phyloP scores from a whole-genome alignment of 768 basidiomycete genomes.

The Termitomyces sp. region DNA sequence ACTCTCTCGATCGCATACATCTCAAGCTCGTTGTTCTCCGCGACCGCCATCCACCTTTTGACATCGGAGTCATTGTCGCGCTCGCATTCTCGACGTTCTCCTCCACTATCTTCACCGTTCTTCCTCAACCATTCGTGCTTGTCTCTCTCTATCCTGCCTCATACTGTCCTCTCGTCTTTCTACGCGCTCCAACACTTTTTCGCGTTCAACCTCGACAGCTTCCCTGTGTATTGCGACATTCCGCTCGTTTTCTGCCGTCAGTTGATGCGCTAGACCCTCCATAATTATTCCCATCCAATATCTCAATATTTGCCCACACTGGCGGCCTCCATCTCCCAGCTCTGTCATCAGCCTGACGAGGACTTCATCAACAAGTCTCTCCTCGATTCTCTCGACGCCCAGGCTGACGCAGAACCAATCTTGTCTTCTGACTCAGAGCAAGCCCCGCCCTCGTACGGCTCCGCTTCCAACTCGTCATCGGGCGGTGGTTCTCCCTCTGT shows the following conservation, averaged over 20 bases:
- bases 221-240: conserved; percentile 9
- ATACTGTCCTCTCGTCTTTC: conserved; percentile 13
- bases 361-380: conserved; percentile 84
- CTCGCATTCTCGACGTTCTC: conserved; percentile 9
- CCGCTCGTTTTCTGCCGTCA: conserved; percentile 12
- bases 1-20: conserved; percentile 41
- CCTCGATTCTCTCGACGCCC: conserved; percentile 76
- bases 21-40: conserved; percentile 26
- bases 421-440: conserved; percentile 47
- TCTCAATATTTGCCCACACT: conserved; percentile 35
- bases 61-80: conserved; percentile 15
- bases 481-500: conserved; percentile 42
- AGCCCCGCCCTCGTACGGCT: conserved; percentile 39
- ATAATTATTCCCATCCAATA: conserved; percentile 9
- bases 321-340: conserved; percentile 40
- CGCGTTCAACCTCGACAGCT: conserved; percentile 8
- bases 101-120: conserved; percentile 6
- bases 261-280: conserved; percentile 27
- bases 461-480: conserved; percentile 49
- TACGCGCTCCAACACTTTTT: conserved; percentile 18
- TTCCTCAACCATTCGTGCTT: conserved; percentile 8
- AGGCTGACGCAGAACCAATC: conserved; percentile 74
- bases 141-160: conserved; percentile 11
- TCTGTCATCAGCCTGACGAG: conserved; percentile 53
- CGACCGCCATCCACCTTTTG: conserved; percentile 17